A percentile compares a stretch with the other conserved stretches of the same genome.
These are phyloP conservation scores for Podospora didyma DNA, from an alignment of 495 filamentous ascomycete genomes.

Conservation along the genomic window DNA sequence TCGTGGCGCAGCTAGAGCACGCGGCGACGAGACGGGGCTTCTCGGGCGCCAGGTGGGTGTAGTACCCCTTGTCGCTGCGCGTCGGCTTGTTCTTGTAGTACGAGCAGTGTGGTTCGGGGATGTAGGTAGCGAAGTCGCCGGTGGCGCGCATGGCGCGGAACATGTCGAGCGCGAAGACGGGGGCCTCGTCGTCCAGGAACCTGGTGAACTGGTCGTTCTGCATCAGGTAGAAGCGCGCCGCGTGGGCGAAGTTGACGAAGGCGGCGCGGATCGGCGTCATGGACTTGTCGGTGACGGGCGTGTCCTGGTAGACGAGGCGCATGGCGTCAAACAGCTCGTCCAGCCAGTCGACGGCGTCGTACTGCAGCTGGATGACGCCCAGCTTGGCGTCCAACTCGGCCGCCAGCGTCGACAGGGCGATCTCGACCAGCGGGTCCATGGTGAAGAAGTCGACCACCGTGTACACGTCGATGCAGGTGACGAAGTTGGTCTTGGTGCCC, in stretches of 20 bases:
- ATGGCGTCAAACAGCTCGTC: slow-evolving; percentile 23
- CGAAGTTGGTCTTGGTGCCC: no score
- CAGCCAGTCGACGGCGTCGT: slow-evolving; percentile 17
- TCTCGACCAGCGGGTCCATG: slow-evolving; percentile 12
- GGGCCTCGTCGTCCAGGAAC: slow-evolving; percentile 11
- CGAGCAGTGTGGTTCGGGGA: slow-evolving; percentile 14
- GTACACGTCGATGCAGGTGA: slow-evolving; percentile 14
- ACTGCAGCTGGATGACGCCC: slow-evolving; percentile 12
- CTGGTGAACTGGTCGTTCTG: slow-evolving; percentile 12
- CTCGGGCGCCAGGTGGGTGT: not conserved
- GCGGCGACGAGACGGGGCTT: no score
- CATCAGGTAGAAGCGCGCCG: slow-evolving; percentile 19
- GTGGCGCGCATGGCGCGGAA: slow-evolving; percentile 17
- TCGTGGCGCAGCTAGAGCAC: no score
- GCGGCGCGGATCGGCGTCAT: slow-evolving; percentile 8
- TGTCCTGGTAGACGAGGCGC: slow-evolving; percentile 18
- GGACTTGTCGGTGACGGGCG: not conserved
- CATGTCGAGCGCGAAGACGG: slow-evolving; percentile 17
- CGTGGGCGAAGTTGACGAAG: slow-evolving; percentile 16
- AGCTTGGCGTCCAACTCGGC: slow-evolving; percentile 19
- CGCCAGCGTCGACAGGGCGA: slow-evolving; percentile 16
- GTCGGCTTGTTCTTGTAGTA: slow-evolving; percentile 17
- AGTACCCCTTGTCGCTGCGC: slow-evolving; percentile 14
- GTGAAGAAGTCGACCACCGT: slow-evolving; percentile 25
- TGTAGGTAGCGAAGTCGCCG: slow-evolving; percentile 15